These are phyloP conservation scores for Prunus persica DNA, from an alignment of 306 rosid species.

Conservation along the genomic window DNA sequence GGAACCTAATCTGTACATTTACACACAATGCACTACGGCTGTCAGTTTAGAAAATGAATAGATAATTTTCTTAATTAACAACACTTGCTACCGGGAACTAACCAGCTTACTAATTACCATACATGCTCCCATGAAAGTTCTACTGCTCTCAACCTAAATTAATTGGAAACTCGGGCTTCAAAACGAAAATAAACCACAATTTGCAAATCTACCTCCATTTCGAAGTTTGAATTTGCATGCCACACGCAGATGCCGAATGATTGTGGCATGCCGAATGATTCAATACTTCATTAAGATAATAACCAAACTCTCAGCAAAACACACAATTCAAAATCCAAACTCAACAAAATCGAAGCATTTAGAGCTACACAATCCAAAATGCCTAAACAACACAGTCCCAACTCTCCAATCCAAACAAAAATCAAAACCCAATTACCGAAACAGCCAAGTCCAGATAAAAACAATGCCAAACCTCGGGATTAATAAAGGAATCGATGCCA, in stretches of 20 bases:
- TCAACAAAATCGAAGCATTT: not conserved
- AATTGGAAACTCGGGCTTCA: not conserved
- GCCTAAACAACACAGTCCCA: slow-evolving; percentile 1
- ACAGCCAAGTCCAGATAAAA: not conserved
- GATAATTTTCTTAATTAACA: not conserved
- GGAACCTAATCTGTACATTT: too few species aligned
- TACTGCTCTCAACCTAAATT: not conserved
- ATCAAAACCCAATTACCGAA: not conserved
- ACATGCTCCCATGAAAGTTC: not conserved
- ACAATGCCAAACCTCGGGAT: slow-evolving; percentile 49
- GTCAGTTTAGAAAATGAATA: not conserved
- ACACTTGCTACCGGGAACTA: not conserved
- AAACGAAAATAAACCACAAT: not conserved
- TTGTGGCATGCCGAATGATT: slow-evolving; percentile 1
- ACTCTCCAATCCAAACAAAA: slow-evolving; percentile 1
- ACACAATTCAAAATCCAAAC: not conserved
- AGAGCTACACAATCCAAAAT: not conserved
- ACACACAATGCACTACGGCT: not conserved
- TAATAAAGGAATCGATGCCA: slow-evolving; percentile 43
- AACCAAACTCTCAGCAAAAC: slow-evolving; percentile 1
- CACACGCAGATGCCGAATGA: not conserved
- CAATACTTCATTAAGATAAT: not conserved
- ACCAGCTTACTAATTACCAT: not conserved
- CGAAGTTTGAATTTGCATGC: not conserved
- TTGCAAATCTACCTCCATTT: slow-evolving; percentile 2